Evolutionary conservation across 2,329 filamentous ascomycete species (phyloP), one percentile per base, ranked within the genome.

Genomic region (Tolypocladium album): DNA sequence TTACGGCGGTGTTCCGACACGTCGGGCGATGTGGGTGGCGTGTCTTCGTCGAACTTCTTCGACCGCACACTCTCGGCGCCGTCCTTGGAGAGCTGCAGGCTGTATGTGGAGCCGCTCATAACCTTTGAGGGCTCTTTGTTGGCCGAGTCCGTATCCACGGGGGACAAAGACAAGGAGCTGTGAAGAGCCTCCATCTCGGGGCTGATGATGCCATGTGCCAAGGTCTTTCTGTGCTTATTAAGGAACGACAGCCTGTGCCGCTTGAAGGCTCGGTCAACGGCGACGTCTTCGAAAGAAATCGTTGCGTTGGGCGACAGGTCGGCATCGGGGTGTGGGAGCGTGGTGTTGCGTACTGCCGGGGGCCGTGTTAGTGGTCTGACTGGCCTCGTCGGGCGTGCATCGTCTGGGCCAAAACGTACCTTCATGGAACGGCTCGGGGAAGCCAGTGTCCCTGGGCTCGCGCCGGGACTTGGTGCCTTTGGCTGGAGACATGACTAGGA

Each of bases 241-340:
- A 82, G 67, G 64, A 83, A 77, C 2, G 77, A 77, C 34, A 75
- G 76, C 53, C 76, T 75, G 47, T 78, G 75, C 53, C 79, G 75
- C 42, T 73, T 69, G 50, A 79, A 66, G 39, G 75, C 73, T 56
- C 72, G 74, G 31, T 72, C 70, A 1, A 78, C 71, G 58, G 78
- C 74, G 53, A 83, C 71, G 63, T 86, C 82, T 58, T 81, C 78
- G 59, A 80, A 77, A 45, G 78, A 78, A 61, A 88, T 82, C 66
- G 74, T 79, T 53, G 83, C 84, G 62, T 82, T 77, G 56, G 79
- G 78, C 17, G 78, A 80, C 8, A 82, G 76, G 64, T 85, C 78
- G 61, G 85, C 85, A 22, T 85, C 83, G 27, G 85, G 85, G 62
- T 87, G 84, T 24, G 81, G 82, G 20, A 83, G 74, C 2, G 83